These are phyloP conservation scores for Fraxinus xanthoxyloides DNA, from an alignment of 305 asterid genomes.

Conservation along the genomic window DNA sequence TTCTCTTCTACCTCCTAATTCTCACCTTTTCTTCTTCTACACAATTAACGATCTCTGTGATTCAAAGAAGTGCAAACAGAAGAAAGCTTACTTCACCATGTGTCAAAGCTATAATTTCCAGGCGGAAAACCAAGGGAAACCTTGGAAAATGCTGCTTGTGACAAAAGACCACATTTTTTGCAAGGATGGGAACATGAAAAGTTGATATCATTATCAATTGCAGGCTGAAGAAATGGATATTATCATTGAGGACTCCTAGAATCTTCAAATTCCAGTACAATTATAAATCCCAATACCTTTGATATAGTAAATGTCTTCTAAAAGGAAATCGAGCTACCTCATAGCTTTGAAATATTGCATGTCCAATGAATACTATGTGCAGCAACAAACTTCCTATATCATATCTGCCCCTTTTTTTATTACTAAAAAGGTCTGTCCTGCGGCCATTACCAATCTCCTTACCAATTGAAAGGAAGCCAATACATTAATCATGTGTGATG, in stretches of 20 bases:
- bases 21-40: not conserved
- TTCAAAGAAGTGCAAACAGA: not conserved
- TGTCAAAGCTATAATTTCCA: not conserved
- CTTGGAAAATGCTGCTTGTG: not conserved
- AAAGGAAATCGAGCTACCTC: not conserved
- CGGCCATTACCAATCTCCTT: not conserved
- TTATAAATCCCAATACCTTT: not conserved
- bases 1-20: not conserved
- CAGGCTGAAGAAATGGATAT: not conserved
- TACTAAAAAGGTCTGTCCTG: not conserved
- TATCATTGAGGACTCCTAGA: not conserved
- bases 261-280: not conserved
- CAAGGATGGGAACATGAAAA: not conserved
- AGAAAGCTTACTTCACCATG: constrained; percentile 11
- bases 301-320: not conserved
- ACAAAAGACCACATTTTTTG: not conserved
- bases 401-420: not conserved
- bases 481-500: constrained; percentile 11
- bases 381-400: not conserved
- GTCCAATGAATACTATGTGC: not conserved
- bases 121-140: not conserved
- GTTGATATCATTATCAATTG: not conserved
- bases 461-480: not conserved
- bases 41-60: not conserved
- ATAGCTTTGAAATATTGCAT: not conserved